Evolutionary conservation across 345 rosid genomes (phyloP), one percentile per base, ranked within the genome.

Genomic region (Citrus trifoliata): DNA sequence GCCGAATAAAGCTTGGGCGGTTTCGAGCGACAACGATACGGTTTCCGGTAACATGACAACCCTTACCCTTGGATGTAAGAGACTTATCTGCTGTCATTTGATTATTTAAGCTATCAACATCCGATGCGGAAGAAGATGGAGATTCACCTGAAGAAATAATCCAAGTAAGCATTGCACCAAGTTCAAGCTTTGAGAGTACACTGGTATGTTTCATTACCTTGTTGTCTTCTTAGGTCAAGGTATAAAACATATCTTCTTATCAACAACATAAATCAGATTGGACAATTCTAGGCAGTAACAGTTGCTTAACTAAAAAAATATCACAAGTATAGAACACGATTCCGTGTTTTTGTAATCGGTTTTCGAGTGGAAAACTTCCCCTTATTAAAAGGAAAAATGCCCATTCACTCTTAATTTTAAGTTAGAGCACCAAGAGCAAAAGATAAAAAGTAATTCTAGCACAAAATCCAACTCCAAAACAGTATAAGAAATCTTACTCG

Each of bases 121-220:
- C 98, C 9, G 98, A 95, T 79, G 91, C 88, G 25, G 95, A 92
- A 70, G 98, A 95, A 55, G 97, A 93, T 37, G 98, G 98, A 59
- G 98, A 95, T 80, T 93, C 98, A 82, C 98, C 98, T 93, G 85
- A 76, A 73, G 78, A 78, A 85, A 81, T 61, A 72, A 81, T 75
- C 70, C 33, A 30, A 76, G 70, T 63, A 76, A 27, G 48, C 58
- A 24, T 37, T 35, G 55, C 33, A 51, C 53, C 9, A 67, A 16
- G 46, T 32, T 46, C 40, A 75, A 30, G 37, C 53, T 42, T 74
- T 74, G 18, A 73, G 67, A 53, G 33, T 7, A 38, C 33, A 4
- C 53, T 9, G 27, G 56, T 33, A 9, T 38, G 76, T 37, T 35
- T 60, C 51, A 61, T 37, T 37, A 60, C 46, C 22, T 25, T 37